Evolutionary conservation across 2,329 filamentous ascomycete species (phyloP), one percentile per base, ranked within the genome.

Genomic region (Diaporthe nobilis): DNA sequence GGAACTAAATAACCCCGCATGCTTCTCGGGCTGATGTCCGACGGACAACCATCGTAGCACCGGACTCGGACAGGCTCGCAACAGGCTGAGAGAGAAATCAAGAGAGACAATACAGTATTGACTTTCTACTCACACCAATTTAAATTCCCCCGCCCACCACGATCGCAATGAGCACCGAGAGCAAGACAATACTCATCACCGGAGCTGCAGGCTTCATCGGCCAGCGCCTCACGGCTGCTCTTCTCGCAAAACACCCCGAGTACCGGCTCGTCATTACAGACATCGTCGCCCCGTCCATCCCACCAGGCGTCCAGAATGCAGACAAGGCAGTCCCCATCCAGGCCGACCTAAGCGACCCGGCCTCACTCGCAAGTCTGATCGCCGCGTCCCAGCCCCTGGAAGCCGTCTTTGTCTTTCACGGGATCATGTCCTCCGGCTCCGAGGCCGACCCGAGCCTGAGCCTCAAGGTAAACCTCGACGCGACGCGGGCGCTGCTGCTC

Each of bases 121-220:
- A 25, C 7, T 68, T 39, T 3, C 25, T 39, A 37, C 7, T 3
- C 7, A 28, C 5, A 31, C 12, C 7, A 4, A 37, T 22, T 25
- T 6, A 25, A 39, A 7, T n/a, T n/a, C 13, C 17, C 47, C 47
- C 7, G 13, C 31, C 12, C 15, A 13, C 47, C 31, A 25, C 25
- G 4, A 31, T 28, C 28, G 53, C 9, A 31, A 77, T 77, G 75
- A 22, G 68, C 12, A 65, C 61, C 4, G 53, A 72, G 49, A 75
- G 72, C 31, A 74, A 75, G 22, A 75, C 75, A 10, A 87, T 93
- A 55, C 88, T 93, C 80, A 91, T 93, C 79, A 93, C 91, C 13
- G 91, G 92, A 7, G 91, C 88, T 10, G 89, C 89, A 60, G 92
- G 92, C 76, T 93, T 93, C 83, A 89, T 93, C 75, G 91, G 91